Evolutionary conservation across 441 rosid genomes (phyloP).

Genomic region (Dalechampia spathulata): DNA sequence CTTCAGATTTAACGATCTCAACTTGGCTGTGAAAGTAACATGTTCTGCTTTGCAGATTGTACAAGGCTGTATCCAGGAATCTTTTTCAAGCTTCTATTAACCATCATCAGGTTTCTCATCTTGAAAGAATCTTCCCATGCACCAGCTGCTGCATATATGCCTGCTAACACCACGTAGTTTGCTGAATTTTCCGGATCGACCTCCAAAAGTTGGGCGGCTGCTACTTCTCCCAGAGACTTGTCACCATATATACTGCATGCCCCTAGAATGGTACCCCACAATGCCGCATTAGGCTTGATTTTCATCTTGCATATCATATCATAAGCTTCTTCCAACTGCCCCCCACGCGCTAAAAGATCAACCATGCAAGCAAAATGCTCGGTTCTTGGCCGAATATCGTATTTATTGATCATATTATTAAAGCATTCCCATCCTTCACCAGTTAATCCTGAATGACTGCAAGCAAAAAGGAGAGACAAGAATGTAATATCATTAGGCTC

Average conservation of each 20-base stretch:
- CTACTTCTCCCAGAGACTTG: conserved; percentile 39
- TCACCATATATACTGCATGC: conserved; percentile 54
- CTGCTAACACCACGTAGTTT: conserved; percentile 50
- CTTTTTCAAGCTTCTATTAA: conserved; percentile 40
- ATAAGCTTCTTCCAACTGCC: conserved; percentile 56
- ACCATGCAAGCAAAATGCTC: conserved; percentile 68
- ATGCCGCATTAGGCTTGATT: conserved; percentile 37
- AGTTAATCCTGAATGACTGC: conserved; percentile 65
- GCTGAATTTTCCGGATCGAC: conserved; percentile 53
- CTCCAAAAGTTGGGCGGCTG: conserved; percentile 40
- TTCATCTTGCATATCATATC: conserved; percentile 35
- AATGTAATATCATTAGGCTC: conserved; percentile 66
- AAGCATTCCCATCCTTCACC: conserved; percentile 52
- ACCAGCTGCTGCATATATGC: conserved; percentile 55
- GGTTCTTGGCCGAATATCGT: conserved; percentile 38
- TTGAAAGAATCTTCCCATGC: conserved; percentile 47
- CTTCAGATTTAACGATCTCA: no score
- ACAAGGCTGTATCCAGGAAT: conserved; percentile 53
- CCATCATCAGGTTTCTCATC: conserved; percentile 43
- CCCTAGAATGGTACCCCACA: conserved; percentile 72
- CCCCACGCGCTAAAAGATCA: conserved; percentile 63
- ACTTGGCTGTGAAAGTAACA: conserved; percentile 17
- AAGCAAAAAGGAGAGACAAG: conserved; percentile 63
- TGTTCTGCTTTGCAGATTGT: conserved; percentile 22
- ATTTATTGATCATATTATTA: conserved; percentile 44